Base-by-base conservation (phyloP, 2,329 filamentous ascomycete genomes). In the Monosporascus sp. region DNA sequence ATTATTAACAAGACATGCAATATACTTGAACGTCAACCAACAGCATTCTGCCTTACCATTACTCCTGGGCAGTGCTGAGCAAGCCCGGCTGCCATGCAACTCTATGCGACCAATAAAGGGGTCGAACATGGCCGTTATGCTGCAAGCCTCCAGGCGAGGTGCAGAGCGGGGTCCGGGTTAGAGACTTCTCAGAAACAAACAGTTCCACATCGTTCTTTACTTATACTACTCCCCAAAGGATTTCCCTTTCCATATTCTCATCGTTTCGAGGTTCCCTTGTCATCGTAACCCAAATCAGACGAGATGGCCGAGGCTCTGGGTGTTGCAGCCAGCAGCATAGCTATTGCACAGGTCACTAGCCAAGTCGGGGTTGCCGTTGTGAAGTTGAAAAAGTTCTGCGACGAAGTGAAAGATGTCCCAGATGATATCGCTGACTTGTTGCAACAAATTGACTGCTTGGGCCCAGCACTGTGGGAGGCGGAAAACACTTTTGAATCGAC, bases 271-370 rank as follows among this genome's bases (percentile, higher is more conserved):
- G 6, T 14, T 17, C 42, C 20, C 6, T 24, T 11, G 9, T 22
- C 18, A 45, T 14, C 14, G 14, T 34, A 14, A 14, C 11, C 22
- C 7, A 31, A n/a, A 22, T 15, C 18, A 20, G 15, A 25, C 18
- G n/a, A 9, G 18, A 65, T 65, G 63, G 62, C 62, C 17, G 63
- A 66, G 56, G 45, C 53, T 14, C 56, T 66, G 3, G 54, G 60
- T 5, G 44, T 59, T n/a, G 57, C 62, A 24, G 59, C 59, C 8
- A 65, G 61, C 41, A 57, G 60, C 25, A 60, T 66, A 20, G 59
- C 62, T 2, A 51, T 66, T 15, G 57, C 56, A 2, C 56, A 66
- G 20, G 51, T 66, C 2, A 55, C 56, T 20, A 44, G 41, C 2
- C 58, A 61, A 48, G 61, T 60, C 6, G 61, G 61, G 20, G 39